Base-by-base conservation (phyloP, 208 protist genomes). In the Wallacemonas sp. region DNA sequence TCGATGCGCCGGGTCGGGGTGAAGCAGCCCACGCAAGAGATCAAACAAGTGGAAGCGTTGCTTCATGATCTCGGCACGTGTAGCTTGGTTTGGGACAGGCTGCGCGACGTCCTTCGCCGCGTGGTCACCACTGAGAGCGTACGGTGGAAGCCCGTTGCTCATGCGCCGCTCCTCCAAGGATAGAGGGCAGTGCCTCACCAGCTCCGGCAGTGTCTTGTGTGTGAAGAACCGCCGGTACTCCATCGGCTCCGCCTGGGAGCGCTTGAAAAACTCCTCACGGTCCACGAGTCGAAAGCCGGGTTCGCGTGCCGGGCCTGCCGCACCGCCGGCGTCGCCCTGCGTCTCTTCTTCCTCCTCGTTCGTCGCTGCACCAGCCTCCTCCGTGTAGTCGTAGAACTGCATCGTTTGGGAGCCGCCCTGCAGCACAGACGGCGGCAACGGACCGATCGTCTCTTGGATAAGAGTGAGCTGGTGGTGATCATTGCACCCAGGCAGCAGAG, bases 401-500 rank as follows among this genome's bases (percentile, higher is more conserved):
- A 46, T 22, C 6, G 84, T 73, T 36, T 71, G 61, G 21, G 45
- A 71, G 10, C 85, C 84, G 15, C 71, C 44, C 41, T 32, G 10
- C 33, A 98, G 65, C 36, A 98, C 39, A 29, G 41, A 37, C n/a
- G 21, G 15, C 0, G 97, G 95, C 19, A 97, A 79, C 44, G 82
- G 74, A 1, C 91, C 95, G 6, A 98, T 36, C 52, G 97, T 86
- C 65, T 98, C 94, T 78, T 98, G 93, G n/a, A 98, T 98, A 39
- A 92, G 90, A 19, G 73, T 75, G 6, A 98, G 73, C 81, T 98
- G 97, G 54, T 98, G 93, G 39, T 92, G 71, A 61, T 97, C 92
- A 38, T 93, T 94, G 37, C 78, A 78, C 10, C 97, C 97, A 0
- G 94, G 92, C 64, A 99, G 93, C 33, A 99, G 66, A 24, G 98